A percentile compares a stretch with the other conserved stretches of the same genome.
These are phyloP conservation scores for Phytophthora sp. DNA, from an alignment of 352 stramenopile genomes.

Conservation along the genomic window DNA sequence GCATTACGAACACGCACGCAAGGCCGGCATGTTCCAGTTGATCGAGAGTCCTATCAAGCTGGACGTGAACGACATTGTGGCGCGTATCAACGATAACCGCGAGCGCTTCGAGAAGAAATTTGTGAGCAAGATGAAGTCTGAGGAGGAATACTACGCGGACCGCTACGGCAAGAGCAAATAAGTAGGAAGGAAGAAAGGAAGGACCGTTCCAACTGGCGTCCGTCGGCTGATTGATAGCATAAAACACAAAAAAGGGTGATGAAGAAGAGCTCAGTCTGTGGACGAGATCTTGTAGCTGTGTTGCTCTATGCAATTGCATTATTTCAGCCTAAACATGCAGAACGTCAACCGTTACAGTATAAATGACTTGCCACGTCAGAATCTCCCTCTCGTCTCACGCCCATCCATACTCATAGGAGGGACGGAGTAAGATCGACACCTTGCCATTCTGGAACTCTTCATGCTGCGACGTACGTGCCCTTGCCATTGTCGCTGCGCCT, in stretches of 20 bases:
- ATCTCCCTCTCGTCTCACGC: slow-evolving; percentile 10
- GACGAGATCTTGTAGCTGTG: slow-evolving; percentile 10
- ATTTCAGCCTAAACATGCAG: not conserved
- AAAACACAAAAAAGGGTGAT: too few species aligned
- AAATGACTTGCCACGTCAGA: slow-evolving; percentile 34
- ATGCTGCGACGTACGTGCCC: slow-evolving; percentile 42
- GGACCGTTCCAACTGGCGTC: too few species aligned
- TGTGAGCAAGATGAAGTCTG: slow-evolving; percentile 93
- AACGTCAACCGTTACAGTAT: too few species aligned
- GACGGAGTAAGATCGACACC: slow-evolving; percentile 9
- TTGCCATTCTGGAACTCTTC: slow-evolving; percentile 16
- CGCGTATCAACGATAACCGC: slow-evolving; percentile 89
- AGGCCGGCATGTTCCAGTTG: slow-evolving; percentile 85
- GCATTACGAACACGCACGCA: slow-evolving; percentile 79
- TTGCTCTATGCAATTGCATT: slow-evolving; percentile 25
- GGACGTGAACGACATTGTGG: slow-evolving; percentile 89
- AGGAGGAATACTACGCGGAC: slow-evolving; percentile 93
- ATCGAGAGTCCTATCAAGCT: slow-evolving; percentile 78
- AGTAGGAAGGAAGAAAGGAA: slow-evolving; percentile 7
- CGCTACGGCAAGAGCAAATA: slow-evolving; percentile 80
- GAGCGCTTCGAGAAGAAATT: slow-evolving; percentile 94
- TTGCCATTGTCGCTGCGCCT: not conserved
- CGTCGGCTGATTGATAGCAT: too few species aligned
- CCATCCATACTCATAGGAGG: not conserved
- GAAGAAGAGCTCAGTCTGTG: not conserved